Evolutionary conservation across 225 moss, liverwort and hornwort genomes (phyloP), one percentile per base, ranked within the genome.

Genomic region (Neckera pumila): DNA sequence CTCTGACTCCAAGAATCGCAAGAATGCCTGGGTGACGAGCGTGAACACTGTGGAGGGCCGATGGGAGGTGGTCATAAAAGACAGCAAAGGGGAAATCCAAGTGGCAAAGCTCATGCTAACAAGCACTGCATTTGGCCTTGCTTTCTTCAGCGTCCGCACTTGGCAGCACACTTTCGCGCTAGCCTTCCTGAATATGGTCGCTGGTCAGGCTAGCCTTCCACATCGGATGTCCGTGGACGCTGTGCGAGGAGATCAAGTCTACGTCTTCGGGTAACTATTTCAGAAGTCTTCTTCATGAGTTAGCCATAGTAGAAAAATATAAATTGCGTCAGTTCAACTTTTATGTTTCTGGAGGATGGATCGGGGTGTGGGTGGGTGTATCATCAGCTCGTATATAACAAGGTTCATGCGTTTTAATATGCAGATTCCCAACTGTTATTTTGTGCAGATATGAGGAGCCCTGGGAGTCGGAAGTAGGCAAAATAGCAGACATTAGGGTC

Each of bases 11-110:
- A 86, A 77, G 73, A 87, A 86, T 51, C 80, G 89, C 47, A 92
- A 93, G 84, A 88, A 85, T 74, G 90, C 94, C 30, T 94, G 93
- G 94, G 94, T 94, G 74, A 94, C 94, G 38, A 91, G 91, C 84
- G 88, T 93, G 79, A 90, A 86, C 47, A 89, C 67, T 53, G 91
- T 94, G 75, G 88, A 91, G 84, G 93, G 92, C 47, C 91, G 93
- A 83, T 90, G 88, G 87, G 91, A 94, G 89, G 90, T 94, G 82
- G 78, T 85, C 30, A 91, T 94, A 23, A 92, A 91, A 86, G 91
- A 94, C 54, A 81, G 90, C 88, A 91, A 90, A 86, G 92, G 92
- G n/a, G 88, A 93, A 79, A 79, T 83, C 84, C 91, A 92, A 74
- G 82, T 82, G 73, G 91, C 94, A 75, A 86, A 91, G 67, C 94